Percentiles rank a stretch among this genome's conserved stretches.
Conservation (phyloP, 2,329 filamentous ascomycete genomes). For the Beauveria australis region DNA sequence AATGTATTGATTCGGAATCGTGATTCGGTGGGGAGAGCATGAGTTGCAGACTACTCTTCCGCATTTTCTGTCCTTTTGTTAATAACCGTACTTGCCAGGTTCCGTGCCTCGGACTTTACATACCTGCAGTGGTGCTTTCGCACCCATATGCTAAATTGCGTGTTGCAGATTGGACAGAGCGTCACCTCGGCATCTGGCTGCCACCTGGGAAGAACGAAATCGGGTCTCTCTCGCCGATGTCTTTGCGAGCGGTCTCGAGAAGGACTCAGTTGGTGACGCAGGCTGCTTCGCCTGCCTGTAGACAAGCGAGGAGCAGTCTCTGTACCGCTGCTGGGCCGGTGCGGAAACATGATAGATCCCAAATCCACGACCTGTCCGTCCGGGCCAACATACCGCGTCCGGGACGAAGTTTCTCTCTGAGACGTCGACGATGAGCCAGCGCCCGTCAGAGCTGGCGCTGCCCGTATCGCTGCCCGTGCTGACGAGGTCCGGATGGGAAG, state of each 20-base stretch:
- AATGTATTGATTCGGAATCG: constrained; percentile 87
- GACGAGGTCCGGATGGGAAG: constrained; percentile 16
- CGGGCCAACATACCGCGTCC: not conserved
- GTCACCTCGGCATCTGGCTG: constrained; percentile 80
- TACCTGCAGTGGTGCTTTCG: constrained; percentile 89
- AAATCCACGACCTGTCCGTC: constrained; percentile 2
- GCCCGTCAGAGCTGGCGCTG: not conserved
- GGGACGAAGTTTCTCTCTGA: not conserved
- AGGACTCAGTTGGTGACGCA: not conserved
- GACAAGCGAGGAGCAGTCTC: not conserved
- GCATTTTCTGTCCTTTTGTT: constrained; percentile 57
- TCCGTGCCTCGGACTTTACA: constrained; percentile 18
- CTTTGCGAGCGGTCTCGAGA: not conserved
- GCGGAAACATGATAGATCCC: constrained; percentile 3
- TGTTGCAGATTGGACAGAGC: constrained; percentile 75
- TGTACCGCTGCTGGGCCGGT: not conserved
- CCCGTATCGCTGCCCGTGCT: not conserved
- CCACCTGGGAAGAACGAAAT: constrained; percentile 65
- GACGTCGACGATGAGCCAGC: not conserved
- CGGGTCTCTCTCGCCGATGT: constrained; percentile 17
- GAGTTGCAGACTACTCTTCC: constrained; percentile 82
- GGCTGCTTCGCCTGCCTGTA: not conserved
- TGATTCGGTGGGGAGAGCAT: constrained; percentile 91
- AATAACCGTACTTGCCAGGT: not conserved
- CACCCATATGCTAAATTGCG: constrained; percentile 74